These are phyloP conservation scores for Pleurotus platypus DNA, from an alignment of 768 basidiomycete genomes.

Conservation along the genomic window DNA sequence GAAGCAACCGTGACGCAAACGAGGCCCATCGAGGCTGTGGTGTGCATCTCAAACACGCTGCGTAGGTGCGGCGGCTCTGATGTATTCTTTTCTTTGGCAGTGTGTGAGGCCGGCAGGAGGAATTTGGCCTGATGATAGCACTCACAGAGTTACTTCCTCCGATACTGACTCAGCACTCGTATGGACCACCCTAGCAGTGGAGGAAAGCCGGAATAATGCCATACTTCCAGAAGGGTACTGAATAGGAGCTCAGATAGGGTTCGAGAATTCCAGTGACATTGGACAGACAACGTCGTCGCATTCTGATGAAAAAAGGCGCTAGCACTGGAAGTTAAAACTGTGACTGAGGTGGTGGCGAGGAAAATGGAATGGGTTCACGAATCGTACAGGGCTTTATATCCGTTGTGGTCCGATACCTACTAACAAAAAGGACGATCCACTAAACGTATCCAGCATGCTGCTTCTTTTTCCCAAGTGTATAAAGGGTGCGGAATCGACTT, in stretches of 20 bases:
- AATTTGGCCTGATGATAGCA: not conserved
- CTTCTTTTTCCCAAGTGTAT: constrained; percentile 6
- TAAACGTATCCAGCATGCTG: constrained; percentile 1
- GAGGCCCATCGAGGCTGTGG: constrained; percentile 2
- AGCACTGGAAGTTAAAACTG: not conserved
- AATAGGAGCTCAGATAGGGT: constrained; percentile 6
- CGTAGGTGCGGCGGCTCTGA: not conserved
- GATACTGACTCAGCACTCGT: not conserved
- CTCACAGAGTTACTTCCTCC: constrained; percentile 6
- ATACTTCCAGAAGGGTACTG: constrained; percentile 6
- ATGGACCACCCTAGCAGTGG: not conserved
- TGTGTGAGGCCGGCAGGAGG: not conserved
- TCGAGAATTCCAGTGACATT: not conserved
- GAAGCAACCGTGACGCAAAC: not conserved
- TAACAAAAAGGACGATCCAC: not conserved
- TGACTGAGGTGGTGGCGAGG: not conserved
- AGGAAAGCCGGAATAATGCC: not conserved
- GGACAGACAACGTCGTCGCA: not conserved
- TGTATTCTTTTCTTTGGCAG: constrained; percentile 1
- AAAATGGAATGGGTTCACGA: not conserved
- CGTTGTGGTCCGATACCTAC: not conserved
- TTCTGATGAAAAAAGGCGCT: not conserved
- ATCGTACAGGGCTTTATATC: not conserved
- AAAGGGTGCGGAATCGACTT: not conserved
- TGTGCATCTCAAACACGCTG: not conserved